Conservation (phyloP, 164 flowering plant genomes). For the Protea cynaroides region DNA sequence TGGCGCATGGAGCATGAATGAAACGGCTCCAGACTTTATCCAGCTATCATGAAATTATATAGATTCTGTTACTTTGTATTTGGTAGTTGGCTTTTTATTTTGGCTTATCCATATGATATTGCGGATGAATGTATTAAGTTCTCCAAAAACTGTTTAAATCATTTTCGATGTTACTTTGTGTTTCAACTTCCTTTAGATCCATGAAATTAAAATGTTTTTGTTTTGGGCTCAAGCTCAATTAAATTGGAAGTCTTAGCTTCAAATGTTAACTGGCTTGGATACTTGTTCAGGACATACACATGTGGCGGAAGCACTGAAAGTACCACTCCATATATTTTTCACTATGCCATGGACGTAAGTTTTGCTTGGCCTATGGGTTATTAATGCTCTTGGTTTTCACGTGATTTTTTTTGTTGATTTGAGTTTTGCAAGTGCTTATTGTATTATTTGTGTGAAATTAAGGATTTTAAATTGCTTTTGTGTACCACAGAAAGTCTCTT, state of each 20-base stretch:
- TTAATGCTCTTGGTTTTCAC: slow-evolving; percentile 2
- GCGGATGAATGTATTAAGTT: background rate
- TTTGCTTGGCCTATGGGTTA: slow-evolving; percentile 19
- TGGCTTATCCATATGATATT: background rate
- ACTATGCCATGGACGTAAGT: slow-evolving; percentile 99
- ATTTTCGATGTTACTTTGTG: background rate
- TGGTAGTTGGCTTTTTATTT: background rate
- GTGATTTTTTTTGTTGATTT: background rate
- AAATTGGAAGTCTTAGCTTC: slow-evolving; percentile 10
- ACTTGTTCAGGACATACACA: slow-evolving; percentile 78
- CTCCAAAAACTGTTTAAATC: background rate
- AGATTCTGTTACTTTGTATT: background rate
- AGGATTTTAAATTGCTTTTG: background rate
- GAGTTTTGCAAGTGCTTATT: slow-evolving; percentile 2
- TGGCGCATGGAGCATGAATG: background rate
- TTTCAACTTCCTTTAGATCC: slow-evolving; percentile 9
- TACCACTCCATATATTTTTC: slow-evolving; percentile 94
- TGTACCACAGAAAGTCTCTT: background rate
- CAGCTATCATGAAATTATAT: background rate
- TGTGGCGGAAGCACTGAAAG: slow-evolving; percentile 92
- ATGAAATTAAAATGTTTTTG: slow-evolving; percentile 6
- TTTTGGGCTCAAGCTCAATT: slow-evolving; percentile 7
- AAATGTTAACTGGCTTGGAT: slow-evolving; percentile 14
- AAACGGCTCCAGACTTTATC: background rate
- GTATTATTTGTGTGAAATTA: background rate